phyloP scores from a whole-genome alignment of 2,329 filamentous ascomycete species.

The Shiraia sp. region DNA sequence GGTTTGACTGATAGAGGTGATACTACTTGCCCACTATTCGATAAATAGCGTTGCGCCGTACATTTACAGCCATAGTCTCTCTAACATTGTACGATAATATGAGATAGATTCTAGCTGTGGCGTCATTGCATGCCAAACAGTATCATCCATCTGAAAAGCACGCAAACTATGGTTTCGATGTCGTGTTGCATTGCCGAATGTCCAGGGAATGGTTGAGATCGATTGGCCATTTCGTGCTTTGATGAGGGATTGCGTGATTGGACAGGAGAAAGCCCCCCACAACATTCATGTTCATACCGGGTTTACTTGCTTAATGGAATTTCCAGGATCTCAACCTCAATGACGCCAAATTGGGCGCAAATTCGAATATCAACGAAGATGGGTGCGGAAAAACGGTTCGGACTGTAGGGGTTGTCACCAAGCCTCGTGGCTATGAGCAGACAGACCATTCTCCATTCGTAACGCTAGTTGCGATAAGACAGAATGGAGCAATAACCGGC shows the following conservation, averaged over 20 bases:
- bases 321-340: conserved; percentile 10
- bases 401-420: conserved; percentile 4
- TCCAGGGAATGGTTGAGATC: conserved; percentile 8
- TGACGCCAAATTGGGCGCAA: conserved; percentile 6
- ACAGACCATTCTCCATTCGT: conserved; percentile 2
- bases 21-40: too few relatives aligned
- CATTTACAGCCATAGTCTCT: too few relatives aligned
- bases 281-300: conserved; percentile 9
- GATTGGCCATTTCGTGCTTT: conserved; percentile 24
- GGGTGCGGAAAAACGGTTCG: background rate
- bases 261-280: conserved; percentile 33
- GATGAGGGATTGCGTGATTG: conserved; percentile 40
- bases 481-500: conserved; percentile 35
- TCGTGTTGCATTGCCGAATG: conserved; percentile 5
- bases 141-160: conserved; percentile 19
- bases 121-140: conserved; percentile 2
- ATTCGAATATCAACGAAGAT: conserved; percentile 8
- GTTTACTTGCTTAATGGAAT: conserved; percentile 8
- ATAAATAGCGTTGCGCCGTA: too few relatives aligned
- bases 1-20: too few relatives aligned
- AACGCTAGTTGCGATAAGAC: conserved; percentile 14
- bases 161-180: conserved; percentile 23
- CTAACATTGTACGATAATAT: too few relatives aligned
- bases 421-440: conserved; percentile 2
- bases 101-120: too few relatives aligned